phyloP scores from a whole-genome alignment of 805 yeast species.

The Metschnikowia similis region DNA sequence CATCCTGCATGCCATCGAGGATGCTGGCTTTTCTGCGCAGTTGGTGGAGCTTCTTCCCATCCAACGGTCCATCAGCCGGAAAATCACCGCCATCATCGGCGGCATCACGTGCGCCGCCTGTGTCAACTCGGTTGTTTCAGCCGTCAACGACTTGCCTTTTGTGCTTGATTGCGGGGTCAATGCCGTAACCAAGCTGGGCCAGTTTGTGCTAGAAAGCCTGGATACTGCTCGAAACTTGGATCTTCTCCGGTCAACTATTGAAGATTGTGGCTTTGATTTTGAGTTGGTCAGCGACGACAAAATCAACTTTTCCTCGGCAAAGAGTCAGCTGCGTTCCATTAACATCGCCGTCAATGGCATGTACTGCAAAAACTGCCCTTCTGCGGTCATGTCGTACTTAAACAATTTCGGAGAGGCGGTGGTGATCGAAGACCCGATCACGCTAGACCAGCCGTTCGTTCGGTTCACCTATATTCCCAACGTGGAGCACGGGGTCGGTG shows the following conservation, averaged over 20 bases:
- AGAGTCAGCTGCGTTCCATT: constrained; percentile 51
- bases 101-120: constrained; percentile 79
- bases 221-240: constrained; percentile 29
- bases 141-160: constrained; percentile 46
- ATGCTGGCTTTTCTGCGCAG: constrained; percentile 42
- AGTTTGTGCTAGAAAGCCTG: constrained; percentile 50
- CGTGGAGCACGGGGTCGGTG: constrained; percentile 40
- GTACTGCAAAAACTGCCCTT: constrained; percentile 71
- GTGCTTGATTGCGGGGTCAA: constrained; percentile 53
- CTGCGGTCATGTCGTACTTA: constrained; percentile 46
- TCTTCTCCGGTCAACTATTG: constrained; percentile 47
- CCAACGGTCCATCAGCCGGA: constrained; percentile 43
- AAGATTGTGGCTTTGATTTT: constrained; percentile 66
- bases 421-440: constrained; percentile 50
- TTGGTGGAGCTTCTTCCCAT: constrained; percentile 60
- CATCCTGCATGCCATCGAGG: constrained; percentile 24
- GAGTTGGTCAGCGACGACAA: constrained; percentile 41
- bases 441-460: constrained; percentile 53
- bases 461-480: constrained; percentile 64
- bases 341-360: constrained; percentile 58
- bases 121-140: constrained; percentile 49
- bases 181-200: constrained; percentile 57
- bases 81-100: constrained; percentile 58
- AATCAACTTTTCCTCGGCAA: constrained; percentile 45
- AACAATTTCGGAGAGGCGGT: constrained; percentile 53